Conservation (phyloP, 345 rosid species). For the Moricandia arvensis region DNA sequence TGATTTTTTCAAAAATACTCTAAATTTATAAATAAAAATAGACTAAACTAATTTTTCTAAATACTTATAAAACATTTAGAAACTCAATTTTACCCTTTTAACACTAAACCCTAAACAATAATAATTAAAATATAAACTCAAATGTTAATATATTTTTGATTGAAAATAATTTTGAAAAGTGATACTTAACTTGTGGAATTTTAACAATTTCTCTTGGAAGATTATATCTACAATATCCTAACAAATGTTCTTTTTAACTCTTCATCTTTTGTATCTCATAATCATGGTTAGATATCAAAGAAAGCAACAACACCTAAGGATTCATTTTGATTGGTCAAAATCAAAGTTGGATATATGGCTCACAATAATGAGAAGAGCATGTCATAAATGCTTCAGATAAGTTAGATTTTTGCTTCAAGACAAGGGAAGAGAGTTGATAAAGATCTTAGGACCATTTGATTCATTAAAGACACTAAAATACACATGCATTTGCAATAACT, state of each 20-base stretch:
- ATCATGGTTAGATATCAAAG: background rate
- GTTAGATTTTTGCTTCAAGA: constrained; percentile 27
- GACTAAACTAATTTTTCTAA: too few relatives aligned
- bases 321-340: constrained; percentile 11
- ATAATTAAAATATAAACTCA: too few relatives aligned
- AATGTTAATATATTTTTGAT: too few relatives aligned
- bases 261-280: background rate
- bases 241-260: background rate
- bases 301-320: constrained; percentile 1
- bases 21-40: too few relatives aligned
- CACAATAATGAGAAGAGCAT: background rate
- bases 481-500: background rate
- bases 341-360: constrained; percentile 21
- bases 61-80: too few relatives aligned
- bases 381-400: constrained; percentile 11
- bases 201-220: too few relatives aligned
- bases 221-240: background rate
- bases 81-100: too few relatives aligned
- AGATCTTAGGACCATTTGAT: constrained; percentile 24
- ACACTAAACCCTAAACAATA: too few relatives aligned
- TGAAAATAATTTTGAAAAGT: too few relatives aligned
- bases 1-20: too few relatives aligned
- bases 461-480: constrained; percentile 12
- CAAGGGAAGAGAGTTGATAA: constrained; percentile 19
- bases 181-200: too few relatives aligned